These are phyloP conservation scores for Russula sp. DNA, from an alignment of 768 basidiomycete species.

Conservation along the genomic window DNA sequence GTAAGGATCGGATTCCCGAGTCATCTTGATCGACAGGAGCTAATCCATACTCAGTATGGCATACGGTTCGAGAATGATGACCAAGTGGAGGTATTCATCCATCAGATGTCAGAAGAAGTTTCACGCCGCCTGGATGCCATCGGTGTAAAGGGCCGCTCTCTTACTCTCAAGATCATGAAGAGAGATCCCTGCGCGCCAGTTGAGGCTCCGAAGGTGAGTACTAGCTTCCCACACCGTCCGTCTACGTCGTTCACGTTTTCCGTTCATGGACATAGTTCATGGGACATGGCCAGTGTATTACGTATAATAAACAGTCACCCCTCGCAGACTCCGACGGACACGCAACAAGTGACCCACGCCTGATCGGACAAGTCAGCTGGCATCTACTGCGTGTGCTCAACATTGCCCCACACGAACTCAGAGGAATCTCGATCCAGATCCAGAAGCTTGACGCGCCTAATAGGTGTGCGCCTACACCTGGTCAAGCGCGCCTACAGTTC, in stretches of 20 bases:
- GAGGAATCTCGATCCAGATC: conserved; percentile 89
- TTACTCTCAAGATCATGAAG: conserved; percentile 88
- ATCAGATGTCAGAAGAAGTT: conserved; percentile 75
- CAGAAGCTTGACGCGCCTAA: conserved; percentile 71
- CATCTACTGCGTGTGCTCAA: conserved; percentile 66
- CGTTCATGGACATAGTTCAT: conserved; percentile 57
- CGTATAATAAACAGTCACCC: conserved; percentile 70
- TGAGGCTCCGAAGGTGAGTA: conserved; percentile 84
- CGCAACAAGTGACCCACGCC: conserved; percentile 67
- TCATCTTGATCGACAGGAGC: conserved; percentile 22
- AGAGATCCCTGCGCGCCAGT: conserved; percentile 81
- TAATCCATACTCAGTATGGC: conserved; percentile 67
- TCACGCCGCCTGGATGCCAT: conserved; percentile 64
- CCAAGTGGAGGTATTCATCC: conserved; percentile 77
- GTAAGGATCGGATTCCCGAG: conserved; percentile 47
- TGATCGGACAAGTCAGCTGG: conserved; percentile 78
- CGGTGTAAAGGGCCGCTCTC: conserved; percentile 63
- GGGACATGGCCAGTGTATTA: conserved; percentile 84
- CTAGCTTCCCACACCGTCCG: background rate
- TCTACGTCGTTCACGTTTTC: conserved; percentile 13
- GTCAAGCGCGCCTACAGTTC: conserved; percentile 66
- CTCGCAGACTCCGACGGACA: conserved; percentile 58
- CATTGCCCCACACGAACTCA: conserved; percentile 82
- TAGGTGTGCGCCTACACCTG: conserved; percentile 39
- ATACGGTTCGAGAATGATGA: conserved; percentile 85